Evolutionary conservation across 345 rosid species (phyloP).

Genomic region (Eucalyptus polyanthemos): DNA sequence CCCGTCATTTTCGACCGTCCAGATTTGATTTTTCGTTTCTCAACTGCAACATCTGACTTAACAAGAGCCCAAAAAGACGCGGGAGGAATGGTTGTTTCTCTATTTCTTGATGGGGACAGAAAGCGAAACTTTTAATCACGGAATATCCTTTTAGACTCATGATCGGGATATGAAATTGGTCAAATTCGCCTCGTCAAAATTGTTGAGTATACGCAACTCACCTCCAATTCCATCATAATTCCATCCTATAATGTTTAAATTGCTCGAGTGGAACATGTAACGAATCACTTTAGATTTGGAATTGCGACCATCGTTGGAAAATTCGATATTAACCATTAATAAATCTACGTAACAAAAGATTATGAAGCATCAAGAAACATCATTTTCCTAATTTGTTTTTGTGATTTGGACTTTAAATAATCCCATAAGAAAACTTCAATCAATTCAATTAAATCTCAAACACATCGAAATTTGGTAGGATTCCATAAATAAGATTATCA

Average conservation of each 20-base stretch:
- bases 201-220: background rate
- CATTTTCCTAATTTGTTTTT: background rate
- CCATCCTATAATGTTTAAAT: background rate
- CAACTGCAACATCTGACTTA: background rate
- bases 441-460: background rate
- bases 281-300: background rate
- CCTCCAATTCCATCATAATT: background rate
- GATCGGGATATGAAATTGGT: background rate
- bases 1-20: background rate
- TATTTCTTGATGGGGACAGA: background rate
- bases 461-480: background rate
- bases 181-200: background rate
- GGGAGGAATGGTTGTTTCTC: background rate
- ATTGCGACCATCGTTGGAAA: rapidly evolving
- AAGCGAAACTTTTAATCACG: background rate
- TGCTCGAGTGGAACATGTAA: rapidly evolving
- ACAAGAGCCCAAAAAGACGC: background rate
- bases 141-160: background rate
- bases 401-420: background rate
- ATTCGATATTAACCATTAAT: background rate
- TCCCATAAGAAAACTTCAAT: background rate
- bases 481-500: rapidly evolving
- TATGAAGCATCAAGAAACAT: background rate
- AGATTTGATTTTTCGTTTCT: background rate
- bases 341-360: background rate